phyloP scores from a whole-genome alignment of 2,329 filamentous ascomycete species.

The Orbilia oligospora region DNA sequence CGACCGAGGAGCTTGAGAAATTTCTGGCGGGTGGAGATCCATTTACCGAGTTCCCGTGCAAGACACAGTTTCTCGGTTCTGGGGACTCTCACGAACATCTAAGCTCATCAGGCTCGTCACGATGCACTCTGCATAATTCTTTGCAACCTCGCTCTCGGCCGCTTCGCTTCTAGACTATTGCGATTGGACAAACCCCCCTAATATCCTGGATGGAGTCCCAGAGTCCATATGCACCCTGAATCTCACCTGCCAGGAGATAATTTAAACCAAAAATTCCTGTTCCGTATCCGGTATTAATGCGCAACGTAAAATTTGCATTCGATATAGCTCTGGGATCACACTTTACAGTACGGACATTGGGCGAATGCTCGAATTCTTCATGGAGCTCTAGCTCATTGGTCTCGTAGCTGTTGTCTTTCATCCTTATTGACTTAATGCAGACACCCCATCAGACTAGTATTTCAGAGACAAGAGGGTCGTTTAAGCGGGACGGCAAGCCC shows the following conservation, averaged over 20 bases:
- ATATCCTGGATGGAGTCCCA: constrained; percentile 33
- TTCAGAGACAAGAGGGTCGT: constrained; percentile 33
- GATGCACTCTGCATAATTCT: constrained; percentile 50
- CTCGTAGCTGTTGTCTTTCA: constrained; percentile 19
- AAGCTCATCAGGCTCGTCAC: constrained; percentile 55
- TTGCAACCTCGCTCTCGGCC: constrained; percentile 34
- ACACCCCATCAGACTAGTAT: constrained; percentile 29
- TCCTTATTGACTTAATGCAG: constrained; percentile 52
- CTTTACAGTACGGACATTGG: constrained; percentile 40
- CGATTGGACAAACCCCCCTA: constrained; percentile 60
- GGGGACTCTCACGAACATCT: constrained; percentile 36
- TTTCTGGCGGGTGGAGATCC: constrained; percentile 45
- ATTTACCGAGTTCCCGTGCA: constrained; percentile 54
- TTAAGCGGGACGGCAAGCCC: constrained; percentile 55
- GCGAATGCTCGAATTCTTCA: constrained; percentile 28
- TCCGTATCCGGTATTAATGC: constrained; percentile 48
- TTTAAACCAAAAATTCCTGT: constrained; percentile 13
- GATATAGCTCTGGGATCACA: constrained; percentile 13
- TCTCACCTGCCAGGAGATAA: constrained; percentile 33
- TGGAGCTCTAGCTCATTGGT: constrained; percentile 46
- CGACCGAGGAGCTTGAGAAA: constrained; percentile 23
- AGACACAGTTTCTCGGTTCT: constrained; percentile 44
- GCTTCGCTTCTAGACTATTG: constrained; percentile 58
- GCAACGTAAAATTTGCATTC: constrained; percentile 25
- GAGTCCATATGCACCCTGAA: background rate